Base-by-base conservation (phyloP, 164 flowering plant species). In the Vitis cinerea region DNA sequence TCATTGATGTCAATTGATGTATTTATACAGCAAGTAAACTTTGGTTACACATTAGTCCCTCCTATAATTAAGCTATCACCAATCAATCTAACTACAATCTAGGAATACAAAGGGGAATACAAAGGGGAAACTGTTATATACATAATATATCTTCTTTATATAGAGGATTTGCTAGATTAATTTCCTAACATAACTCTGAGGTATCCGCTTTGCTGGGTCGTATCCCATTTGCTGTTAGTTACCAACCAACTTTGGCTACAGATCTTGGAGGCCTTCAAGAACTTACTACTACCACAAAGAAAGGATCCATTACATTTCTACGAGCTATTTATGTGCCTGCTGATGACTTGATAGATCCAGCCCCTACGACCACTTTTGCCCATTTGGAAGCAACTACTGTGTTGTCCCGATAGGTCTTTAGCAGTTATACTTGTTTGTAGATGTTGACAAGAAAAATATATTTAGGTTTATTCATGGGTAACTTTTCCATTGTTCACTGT, bases 321-420 rank as follows among this genome's bases (percentile, higher is more conserved):
- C 97, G 91, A 75, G 97, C 97, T 61, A 89, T 94, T 50, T 92
- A 94, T 80, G 97, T 94, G 81, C 97, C 99, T 77, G 97, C 97
- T 83, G 97, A 94, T 81, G 97, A 94, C 76, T 89, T 92, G 94
- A 94, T 97, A 9, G 97, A 95, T 88, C 99, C 99, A 15, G 96
- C 99, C 68, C 99, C 99, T 65, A 96, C 99, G 29, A 95, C 98
- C 15, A 95, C 99, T 29, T 95, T 95, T 81, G 98, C 98, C 72
- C 99, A 95, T 81, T 87, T 95, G 82, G 99, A 95, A 86, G 99
- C 99, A 52, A 94, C 99, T 31, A 92, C 96, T 72, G 99, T 94
- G 87, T 78, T 93, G 76, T 95, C 98, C 2, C 84, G 98, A 73
- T 93, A 91, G 93, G 98, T 91, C 64, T 67, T 30, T 48, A 12